Percentiles rank a stretch among this genome's conserved stretches.
phyloP scores from a whole-genome alignment of 192 early-diverging fungal genomes.

The Thamnidium elegans region DNA sequence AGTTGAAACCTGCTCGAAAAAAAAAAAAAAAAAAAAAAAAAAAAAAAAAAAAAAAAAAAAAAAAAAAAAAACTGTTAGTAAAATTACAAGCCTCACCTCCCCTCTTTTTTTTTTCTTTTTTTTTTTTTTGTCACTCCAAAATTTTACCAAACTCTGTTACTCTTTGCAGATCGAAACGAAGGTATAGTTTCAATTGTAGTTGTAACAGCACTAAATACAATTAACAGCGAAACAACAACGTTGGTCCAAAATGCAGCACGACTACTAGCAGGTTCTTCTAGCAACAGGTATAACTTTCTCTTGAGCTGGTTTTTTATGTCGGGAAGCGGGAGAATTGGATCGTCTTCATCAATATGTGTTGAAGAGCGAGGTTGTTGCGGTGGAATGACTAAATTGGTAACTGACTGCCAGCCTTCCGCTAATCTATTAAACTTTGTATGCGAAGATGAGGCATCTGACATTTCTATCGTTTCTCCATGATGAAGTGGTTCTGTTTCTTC shows the following conservation, averaged over 20 bases:
- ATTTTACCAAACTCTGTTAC: slow-evolving; percentile 53
- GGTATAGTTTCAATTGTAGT: slow-evolving; percentile 83
- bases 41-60: background rate
- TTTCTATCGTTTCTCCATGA: slow-evolving; percentile 11
- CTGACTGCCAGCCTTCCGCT: slow-evolving; percentile 6
- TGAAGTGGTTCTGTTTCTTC: slow-evolving; percentile 19
- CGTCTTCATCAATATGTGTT: background rate
- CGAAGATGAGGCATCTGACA: slow-evolving; percentile 1
- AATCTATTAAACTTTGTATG: background rate
- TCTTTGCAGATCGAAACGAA: slow-evolving; percentile 56
- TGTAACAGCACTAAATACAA: slow-evolving; percentile 69
- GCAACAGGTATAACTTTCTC: slow-evolving; percentile 62
- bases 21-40: background rate
- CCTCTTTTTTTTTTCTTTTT: background rate
- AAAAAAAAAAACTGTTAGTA: background rate
- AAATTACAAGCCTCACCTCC: background rate
- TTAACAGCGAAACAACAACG: slow-evolving; percentile 70
- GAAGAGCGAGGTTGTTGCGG: slow-evolving; percentile 1
- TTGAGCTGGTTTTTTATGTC: slow-evolving; percentile 33
- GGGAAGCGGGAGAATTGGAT: background rate
- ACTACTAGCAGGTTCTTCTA: slow-evolving; percentile 79
- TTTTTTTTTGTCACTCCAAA: too few relatives aligned
- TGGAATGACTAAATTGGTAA: background rate
- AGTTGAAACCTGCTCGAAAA: slow-evolving; percentile 17
- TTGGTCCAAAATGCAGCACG: slow-evolving; percentile 67